phyloP scores from a whole-genome alignment of 805 yeast genomes.

The Yamadazyma olivae region DNA sequence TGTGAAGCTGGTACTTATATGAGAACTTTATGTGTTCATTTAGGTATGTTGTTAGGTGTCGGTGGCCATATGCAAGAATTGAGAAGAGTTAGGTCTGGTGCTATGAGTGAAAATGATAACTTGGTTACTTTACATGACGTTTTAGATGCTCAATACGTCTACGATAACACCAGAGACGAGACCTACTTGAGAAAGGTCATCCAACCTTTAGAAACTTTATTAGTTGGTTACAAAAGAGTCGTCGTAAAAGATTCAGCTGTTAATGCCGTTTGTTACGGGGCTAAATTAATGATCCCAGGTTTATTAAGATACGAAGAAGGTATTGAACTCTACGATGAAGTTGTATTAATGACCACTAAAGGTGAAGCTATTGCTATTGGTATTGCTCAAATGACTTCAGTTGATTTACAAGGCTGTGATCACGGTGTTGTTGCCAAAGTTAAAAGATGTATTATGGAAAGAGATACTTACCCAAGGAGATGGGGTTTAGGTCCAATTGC shows the following conservation, averaged over 20 bases:
- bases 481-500: conserved; percentile 99
- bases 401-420: conserved; percentile 93
- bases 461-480: conserved; percentile 98
- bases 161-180: conserved; percentile 97
- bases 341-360: conserved; percentile 95
- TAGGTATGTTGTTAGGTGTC: conserved; percentile 97
- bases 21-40: conserved; percentile 98
- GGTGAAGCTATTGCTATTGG: conserved; percentile 99
- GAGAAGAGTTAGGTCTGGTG: conserved; percentile 98
- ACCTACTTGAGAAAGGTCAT: conserved; percentile 89
- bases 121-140: conserved; percentile 96
- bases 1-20: conserved; percentile 99
- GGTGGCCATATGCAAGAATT: conserved; percentile 99
- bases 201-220: conserved; percentile 90
- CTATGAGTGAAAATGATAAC: conserved; percentile 83
- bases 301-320: conserved; percentile 96
- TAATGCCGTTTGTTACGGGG: conserved; percentile 98
- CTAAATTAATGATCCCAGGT: conserved; percentile 98
- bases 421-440: conserved; percentile 99
- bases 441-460: conserved; percentile 99
- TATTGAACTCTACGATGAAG: conserved; percentile 95
- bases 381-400: conserved; percentile 98
- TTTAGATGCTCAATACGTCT: conserved; percentile 96
- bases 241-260: conserved; percentile 94
- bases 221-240: conserved; percentile 93